These are phyloP conservation scores for Trichoderma gamsii DNA, from an alignment of 495 filamentous ascomycete species.

Conservation along the genomic window DNA sequence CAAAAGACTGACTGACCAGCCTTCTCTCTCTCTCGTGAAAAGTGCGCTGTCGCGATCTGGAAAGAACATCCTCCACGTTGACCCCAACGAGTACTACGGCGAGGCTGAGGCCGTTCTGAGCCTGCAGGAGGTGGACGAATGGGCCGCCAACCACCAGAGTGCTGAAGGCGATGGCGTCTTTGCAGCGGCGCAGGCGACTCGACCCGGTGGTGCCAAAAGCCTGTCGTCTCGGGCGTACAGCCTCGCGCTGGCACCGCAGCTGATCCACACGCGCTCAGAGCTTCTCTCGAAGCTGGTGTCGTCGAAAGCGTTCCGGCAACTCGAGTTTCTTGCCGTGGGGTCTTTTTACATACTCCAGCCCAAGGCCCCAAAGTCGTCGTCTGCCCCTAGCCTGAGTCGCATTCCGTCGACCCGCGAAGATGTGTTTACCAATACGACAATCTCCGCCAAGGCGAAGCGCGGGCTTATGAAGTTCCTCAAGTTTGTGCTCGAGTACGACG, in stretches of 20 bases:
- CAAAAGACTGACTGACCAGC: conserved; percentile 12
- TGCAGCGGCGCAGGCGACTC: conserved; percentile 24
- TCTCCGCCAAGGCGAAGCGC: conserved; percentile 72
- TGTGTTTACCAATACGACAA: conserved; percentile 65
- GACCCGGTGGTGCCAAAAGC: conserved; percentile 21
- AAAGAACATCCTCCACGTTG: conserved; percentile 88
- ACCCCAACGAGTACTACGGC: conserved; percentile 84
- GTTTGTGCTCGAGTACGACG: conserved; percentile 59
- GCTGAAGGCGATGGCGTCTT: conserved; percentile 19
- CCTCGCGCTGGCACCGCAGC: conserved; percentile 74
- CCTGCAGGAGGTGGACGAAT: conserved; percentile 72
- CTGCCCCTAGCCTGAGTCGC: conserved; percentile 42
- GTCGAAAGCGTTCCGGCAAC: conserved; percentile 77
- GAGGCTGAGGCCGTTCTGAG: conserved; percentile 80
- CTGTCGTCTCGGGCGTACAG: conserved; percentile 73
- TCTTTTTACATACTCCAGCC: conserved; percentile 77
- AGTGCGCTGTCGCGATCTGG: conserved; percentile 88
- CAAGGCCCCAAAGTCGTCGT: conserved; percentile 20
- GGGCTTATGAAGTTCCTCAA: conserved; percentile 83
- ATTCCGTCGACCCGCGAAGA: conserved; percentile 85
- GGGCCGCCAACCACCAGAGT: conserved; percentile 43
- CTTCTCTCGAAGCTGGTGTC: conserved; percentile 74
- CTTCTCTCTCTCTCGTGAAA: conserved; percentile 37
- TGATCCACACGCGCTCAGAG: conserved; percentile 77
- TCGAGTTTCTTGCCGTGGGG: conserved; percentile 91